Conservation (phyloP, 164 flowering plant genomes). For the Houttuynia cordata region DNA sequence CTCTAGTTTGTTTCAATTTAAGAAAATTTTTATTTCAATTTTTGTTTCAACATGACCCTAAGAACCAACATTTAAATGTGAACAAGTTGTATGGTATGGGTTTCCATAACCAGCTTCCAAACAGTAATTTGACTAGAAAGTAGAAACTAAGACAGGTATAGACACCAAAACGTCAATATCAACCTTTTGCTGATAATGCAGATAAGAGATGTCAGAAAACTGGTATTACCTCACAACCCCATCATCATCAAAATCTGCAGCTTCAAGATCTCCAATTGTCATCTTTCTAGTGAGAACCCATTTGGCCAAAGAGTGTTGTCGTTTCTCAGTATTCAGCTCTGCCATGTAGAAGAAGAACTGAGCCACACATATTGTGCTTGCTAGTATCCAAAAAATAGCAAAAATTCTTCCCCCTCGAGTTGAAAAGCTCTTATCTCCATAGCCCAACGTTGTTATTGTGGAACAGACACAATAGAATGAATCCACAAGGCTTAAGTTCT, state of each 20-base stretch:
- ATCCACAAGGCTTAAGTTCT: slow-evolving; percentile 38
- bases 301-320: slow-evolving; percentile 37
- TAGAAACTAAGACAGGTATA: too few relatives aligned
- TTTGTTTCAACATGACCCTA: too few relatives aligned
- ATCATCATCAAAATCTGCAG: slow-evolving; percentile 73
- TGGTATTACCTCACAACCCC: slow-evolving; percentile 34
- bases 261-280: slow-evolving; percentile 57
- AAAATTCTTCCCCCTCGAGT: slow-evolving; percentile 54
- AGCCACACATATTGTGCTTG: slow-evolving; percentile 59
- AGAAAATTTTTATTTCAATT: too few relatives aligned
- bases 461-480: slow-evolving; percentile 81
- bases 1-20: too few relatives aligned
- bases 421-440: slow-evolving; percentile 81
- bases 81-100: too few relatives aligned
- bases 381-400: slow-evolving; percentile 72
- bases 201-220: neutral
- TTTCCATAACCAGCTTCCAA: too few relatives aligned
- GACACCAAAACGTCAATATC: too few relatives aligned
- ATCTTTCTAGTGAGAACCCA: slow-evolving; percentile 48
- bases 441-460: slow-evolving; percentile 77
- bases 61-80: too few relatives aligned
- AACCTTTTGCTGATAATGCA: too few relatives aligned
- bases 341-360: slow-evolving; percentile 65
- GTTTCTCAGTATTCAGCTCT: slow-evolving; percentile 42
- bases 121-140: too few relatives aligned